Percentiles rank a stretch among this genome's conserved stretches.
phyloP scores from a whole-genome alignment of 306 rosid genomes.

The Medicago truncatula region MtrunA17r5.0-ANR NC_053047.1:10721501-10722000 shows the following conservation, averaged over 20 bases:
- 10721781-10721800: neutral
- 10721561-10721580: constrained; percentile 28
- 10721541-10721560: constrained; percentile 5
- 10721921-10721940: no score
- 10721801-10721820: neutral
- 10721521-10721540: constrained; percentile 26
- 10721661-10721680: neutral
- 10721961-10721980: no score
- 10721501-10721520: constrained; percentile 35
- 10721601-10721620: constrained; percentile 36
- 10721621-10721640: neutral
- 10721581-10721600: constrained; percentile 1
- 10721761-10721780: no score
- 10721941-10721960: neutral
- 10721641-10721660: no score
- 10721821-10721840: neutral
- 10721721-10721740: neutral
- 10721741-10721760: neutral
- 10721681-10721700: no score
- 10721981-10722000: no score
- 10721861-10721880: neutral
- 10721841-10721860: no score
- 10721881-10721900: no score
- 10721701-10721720: neutral
- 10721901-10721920: neutral